phyloP scores from a whole-genome alignment of 208 protist genomes.

The Polymyxa betae region DNA sequence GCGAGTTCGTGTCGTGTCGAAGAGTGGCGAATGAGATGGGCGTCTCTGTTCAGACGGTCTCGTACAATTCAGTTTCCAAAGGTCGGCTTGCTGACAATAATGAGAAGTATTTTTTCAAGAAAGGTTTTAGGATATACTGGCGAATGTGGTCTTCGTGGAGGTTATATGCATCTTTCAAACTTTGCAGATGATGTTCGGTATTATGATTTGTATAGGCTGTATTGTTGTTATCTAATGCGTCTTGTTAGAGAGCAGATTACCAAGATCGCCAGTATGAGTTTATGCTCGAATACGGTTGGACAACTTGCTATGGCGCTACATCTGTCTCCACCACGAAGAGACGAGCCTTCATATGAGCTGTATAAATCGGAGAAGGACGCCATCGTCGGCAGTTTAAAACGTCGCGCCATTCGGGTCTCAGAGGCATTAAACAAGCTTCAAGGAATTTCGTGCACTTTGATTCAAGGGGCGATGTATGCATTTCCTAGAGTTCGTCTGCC shows the following conservation, averaged over 20 bases:
- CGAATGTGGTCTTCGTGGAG: constrained; percentile 93
- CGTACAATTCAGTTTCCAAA: constrained; percentile 98
- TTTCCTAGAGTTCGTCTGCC: constrained; percentile 83
- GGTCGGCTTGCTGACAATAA: constrained; percentile 68
- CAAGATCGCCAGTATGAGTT: constrained; percentile 90
- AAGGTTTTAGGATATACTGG: constrained; percentile 62
- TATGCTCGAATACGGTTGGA: constrained; percentile 88
- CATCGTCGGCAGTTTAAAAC: neutral
- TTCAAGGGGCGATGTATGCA: constrained; percentile 94
- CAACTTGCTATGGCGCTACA: constrained; percentile 88
- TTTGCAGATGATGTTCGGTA: constrained; percentile 70
- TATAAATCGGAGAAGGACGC: neutral
- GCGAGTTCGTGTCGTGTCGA: constrained; percentile 77
- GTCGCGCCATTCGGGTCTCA: constrained; percentile 52
- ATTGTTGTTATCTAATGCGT: neutral
- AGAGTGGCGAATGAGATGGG: constrained; percentile 71
- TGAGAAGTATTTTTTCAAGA: neutral
- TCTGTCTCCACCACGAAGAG: constrained; percentile 87
- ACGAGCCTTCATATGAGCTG: constrained; percentile 71
- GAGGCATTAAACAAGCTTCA: constrained; percentile 85
- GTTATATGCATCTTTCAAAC: constrained; percentile 92
- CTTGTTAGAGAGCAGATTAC: constrained; percentile 78
- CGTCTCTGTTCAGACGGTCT: constrained; percentile 82
- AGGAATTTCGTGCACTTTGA: constrained; percentile 85
- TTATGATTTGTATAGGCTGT: neutral